Evolutionary conservation across 345 rosid genomes (phyloP).

Genomic region (Raphanus raphanistrum): DNA sequence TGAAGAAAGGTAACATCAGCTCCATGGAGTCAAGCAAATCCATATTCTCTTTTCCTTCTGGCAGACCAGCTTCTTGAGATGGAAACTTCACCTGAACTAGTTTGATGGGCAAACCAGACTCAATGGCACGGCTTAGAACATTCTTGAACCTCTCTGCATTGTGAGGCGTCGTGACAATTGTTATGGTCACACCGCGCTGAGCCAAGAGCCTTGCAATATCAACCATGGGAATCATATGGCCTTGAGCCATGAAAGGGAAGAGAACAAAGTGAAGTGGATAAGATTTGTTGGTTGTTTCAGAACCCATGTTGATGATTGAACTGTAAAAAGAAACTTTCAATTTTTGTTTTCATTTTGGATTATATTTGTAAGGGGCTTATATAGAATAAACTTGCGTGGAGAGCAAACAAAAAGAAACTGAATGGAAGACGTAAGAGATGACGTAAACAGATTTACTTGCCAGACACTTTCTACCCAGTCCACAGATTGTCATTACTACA

Average conservation of each 20-base stretch:
- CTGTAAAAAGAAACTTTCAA: background rate
- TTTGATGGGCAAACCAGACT: background rate
- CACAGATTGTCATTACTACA: conserved; percentile 15
- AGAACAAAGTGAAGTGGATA: background rate
- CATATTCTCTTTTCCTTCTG: conserved; percentile 41
- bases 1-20: conserved; percentile 20
- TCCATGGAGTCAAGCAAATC: conserved; percentile 33
- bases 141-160: background rate
- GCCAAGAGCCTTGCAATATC: background rate
- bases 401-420: background rate
- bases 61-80: conserved; percentile 38
- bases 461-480: conserved; percentile 13
- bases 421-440: conserved; percentile 27
- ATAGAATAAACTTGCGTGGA: conserved; percentile 16
- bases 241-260: conserved; percentile 6
- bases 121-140: conserved; percentile 25
- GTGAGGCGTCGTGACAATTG: background rate
- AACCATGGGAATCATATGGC: background rate
- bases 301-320: conserved; percentile 10
- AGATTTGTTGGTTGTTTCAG: background rate
- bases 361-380: conserved; percentile 7
- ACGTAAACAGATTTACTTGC: conserved; percentile 27
- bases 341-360: conserved; percentile 18
- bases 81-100: background rate
- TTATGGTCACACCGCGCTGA: background rate